A percentile compares a stretch with the other conserved stretches of the same genome.
Evolutionary conservation across 805 yeast genomes (phyloP).

Genomic region (Candida hungchunana): DNA sequence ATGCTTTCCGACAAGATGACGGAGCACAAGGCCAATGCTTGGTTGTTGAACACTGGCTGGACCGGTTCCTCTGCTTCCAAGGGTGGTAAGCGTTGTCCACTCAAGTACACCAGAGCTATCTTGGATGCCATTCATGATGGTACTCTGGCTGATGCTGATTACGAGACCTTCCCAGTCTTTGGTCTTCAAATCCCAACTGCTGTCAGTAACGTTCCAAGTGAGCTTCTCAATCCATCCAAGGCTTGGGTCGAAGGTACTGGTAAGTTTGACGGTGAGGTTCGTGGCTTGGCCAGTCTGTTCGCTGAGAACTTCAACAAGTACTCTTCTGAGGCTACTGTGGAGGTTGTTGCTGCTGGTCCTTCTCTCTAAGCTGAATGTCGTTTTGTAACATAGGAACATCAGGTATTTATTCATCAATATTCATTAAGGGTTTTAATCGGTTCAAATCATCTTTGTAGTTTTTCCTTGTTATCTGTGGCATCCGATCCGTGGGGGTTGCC

Average conservation of each 20-base stretch:
- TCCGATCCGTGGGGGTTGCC: no score
- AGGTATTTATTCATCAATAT: no score
- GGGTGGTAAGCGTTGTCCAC: conserved; percentile 97
- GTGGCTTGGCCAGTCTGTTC: conserved; percentile 69
- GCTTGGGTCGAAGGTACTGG: conserved; percentile 65
- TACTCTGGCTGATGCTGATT: conserved; percentile 71
- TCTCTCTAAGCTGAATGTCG: conserved; percentile 20
- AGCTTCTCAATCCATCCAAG: conserved; percentile 80
- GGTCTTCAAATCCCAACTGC: conserved; percentile 82
- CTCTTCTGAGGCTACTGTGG: conserved; percentile 74
- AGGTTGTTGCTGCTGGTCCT: conserved; percentile 94
- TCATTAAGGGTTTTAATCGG: no score
- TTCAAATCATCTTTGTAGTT: no score
- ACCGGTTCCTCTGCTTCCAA: conserved; percentile 86
- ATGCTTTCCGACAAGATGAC: conserved; percentile 92
- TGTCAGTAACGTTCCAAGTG: conserved; percentile 72
- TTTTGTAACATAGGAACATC: no score
- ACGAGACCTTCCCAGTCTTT: conserved; percentile 81
- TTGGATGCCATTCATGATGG: conserved; percentile 94
- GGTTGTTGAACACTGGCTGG: conserved; percentile 99
- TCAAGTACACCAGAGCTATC: conserved; percentile 95
- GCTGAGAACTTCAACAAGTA: conserved; percentile 84
- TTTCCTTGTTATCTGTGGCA: no score
- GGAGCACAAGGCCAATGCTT: conserved; percentile 84
- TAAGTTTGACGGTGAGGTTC: conserved; percentile 52